Evolutionary conservation across 768 basidiomycete species (phyloP).

Genomic region (Agaricus blazei): DNA sequence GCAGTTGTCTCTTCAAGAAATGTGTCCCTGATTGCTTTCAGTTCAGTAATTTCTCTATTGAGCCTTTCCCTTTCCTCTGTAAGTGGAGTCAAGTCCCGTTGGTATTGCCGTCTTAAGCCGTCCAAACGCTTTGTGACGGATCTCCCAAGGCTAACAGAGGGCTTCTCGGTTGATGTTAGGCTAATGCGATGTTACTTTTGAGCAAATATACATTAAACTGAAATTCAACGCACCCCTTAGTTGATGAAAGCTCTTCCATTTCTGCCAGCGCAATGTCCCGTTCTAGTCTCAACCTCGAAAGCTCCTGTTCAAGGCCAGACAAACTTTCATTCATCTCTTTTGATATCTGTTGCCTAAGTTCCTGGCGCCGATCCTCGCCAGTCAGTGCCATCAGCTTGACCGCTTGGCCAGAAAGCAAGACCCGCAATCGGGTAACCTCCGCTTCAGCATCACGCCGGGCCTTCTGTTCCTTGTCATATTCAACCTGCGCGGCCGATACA

Average conservation of each 20-base stretch:
- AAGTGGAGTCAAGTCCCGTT: conserved; percentile 80
- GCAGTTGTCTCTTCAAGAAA: conserved; percentile 90
- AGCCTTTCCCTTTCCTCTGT: conserved; percentile 77
- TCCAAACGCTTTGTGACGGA: conserved; percentile 85
- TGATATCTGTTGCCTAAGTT: conserved; percentile 73
- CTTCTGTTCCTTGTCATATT: conserved; percentile 89
- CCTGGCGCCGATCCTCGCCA: conserved; percentile 71
- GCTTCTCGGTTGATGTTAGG: conserved; percentile 27
- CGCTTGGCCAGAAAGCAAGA: conserved; percentile 86
- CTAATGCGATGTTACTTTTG: conserved; percentile 11
- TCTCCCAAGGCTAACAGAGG: conserved; percentile 48
- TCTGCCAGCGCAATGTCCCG: conserved; percentile 91
- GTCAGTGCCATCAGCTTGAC: conserved; percentile 82
- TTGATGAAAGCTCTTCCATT: conserved; percentile 81
- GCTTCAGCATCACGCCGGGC: conserved; percentile 88
- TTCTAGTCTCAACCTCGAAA: conserved; percentile 84
- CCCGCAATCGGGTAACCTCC: conserved; percentile 80
- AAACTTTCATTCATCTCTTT: conserved; percentile 76
- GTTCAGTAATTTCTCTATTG: conserved; percentile 76
- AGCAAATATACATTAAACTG: conserved; percentile 2
- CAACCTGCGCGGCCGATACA: conserved; percentile 85
- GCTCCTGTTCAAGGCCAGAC: conserved; percentile 73
- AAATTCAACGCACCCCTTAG: conserved; percentile 53
- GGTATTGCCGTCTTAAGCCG: conserved; percentile 81
- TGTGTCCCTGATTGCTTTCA: conserved; percentile 79